Conservation (phyloP, 495 filamentous ascomycete species). For the Penicillium malachiteum region DNA sequence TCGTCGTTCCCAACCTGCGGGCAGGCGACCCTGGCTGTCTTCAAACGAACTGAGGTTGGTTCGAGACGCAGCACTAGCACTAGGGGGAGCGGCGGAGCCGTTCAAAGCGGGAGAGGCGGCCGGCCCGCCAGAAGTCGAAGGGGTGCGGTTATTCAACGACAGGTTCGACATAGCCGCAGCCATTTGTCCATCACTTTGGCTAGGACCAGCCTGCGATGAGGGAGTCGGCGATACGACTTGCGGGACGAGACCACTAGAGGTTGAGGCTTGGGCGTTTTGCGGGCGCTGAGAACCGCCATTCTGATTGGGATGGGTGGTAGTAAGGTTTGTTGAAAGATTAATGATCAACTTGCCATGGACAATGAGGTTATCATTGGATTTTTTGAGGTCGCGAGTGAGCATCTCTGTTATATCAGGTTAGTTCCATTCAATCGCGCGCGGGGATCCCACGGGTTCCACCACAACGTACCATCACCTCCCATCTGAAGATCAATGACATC, state of each 20-base stretch:
- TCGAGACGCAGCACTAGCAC: slow-evolving; percentile 43
- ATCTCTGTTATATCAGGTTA: slow-evolving; percentile 60
- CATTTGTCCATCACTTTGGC: slow-evolving; percentile 27
- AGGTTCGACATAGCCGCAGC: slow-evolving; percentile 34
- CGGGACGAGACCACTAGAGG: slow-evolving; percentile 42
- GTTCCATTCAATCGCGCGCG: slow-evolving; percentile 1
- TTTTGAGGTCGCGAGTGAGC: slow-evolving; percentile 97
- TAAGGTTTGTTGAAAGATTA: slow-evolving; percentile 88
- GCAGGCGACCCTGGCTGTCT: slow-evolving; percentile 87
- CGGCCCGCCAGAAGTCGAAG: slow-evolving; percentile 33
- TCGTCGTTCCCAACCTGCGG: slow-evolving; percentile 91
- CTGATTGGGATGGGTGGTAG: slow-evolving; percentile 50
- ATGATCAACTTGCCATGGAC: slow-evolving; percentile 97
- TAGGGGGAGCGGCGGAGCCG: slow-evolving; percentile 36
- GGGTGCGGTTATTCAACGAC: slow-evolving; percentile 42
- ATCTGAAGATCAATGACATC: slow-evolving; percentile 86
- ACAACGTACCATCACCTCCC: slow-evolving; percentile 81
- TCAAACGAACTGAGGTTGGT: slow-evolving; percentile 86
- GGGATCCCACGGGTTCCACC: slow-evolving; percentile 4
- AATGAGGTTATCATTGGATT: slow-evolving; percentile 95
- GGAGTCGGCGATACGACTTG: slow-evolving; percentile 33
- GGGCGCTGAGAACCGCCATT: slow-evolving; percentile 36
- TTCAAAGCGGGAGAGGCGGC: slow-evolving; percentile 27
- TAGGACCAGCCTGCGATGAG: slow-evolving; percentile 31
- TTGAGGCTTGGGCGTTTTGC: slow-evolving; percentile 38